Base-by-base conservation (phyloP, 208 protist genomes). In the Acanthamoeba quina region DNA sequence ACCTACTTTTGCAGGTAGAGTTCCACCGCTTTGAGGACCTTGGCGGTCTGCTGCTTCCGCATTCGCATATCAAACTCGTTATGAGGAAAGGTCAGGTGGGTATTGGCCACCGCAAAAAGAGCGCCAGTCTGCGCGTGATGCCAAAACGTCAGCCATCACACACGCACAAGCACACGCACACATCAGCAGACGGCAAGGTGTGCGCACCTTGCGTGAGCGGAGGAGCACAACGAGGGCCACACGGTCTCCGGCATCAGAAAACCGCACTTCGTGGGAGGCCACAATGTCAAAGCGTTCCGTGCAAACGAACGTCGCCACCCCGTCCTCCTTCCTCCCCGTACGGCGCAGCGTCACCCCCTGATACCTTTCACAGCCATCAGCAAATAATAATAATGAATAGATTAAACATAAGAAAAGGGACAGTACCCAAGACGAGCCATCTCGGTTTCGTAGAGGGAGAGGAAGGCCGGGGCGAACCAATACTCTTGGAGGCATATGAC, bases 31-130 rank as follows among this genome's bases (percentile, higher is more conserved):
- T 34, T n/a, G 44, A 92, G 7, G 29, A 74, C 26, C 60, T 92
- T 92, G 86, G 86, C 86, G 4, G 86, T 92, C 34, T 92, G 86
- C 15, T 68, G 15, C 19, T 56, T n/a, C 6, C 86, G 58, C 86
- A 92, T 92, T 31, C 29, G 54, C 5, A 11, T 0, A 56, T 92
- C 86, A 11, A 34, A 92, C 0, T 92, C 86, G 21, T 92, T 9
- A 15, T 92, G 86, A 76, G 86, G 86, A 58, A 92, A 92, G 56
- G 86, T 92, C 26, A 92, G 62, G 41, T 92, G 86, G 21, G 86
- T 92, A 54, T 92, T 92, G 58, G 44, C 86, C 66, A 92, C 86
- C 34, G 26, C 86, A n/a, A 92, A 92, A 34, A 92, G 86, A 5
- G 86, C 54, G 24, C 66, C 86, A 21, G 58, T 92, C 62, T 92